Percentiles rank a stretch among this genome's conserved stretches.
These are phyloP conservation scores for Solanum arcanum DNA, from an alignment of 257 asterid species.

Conservation along the genomic window DNA sequence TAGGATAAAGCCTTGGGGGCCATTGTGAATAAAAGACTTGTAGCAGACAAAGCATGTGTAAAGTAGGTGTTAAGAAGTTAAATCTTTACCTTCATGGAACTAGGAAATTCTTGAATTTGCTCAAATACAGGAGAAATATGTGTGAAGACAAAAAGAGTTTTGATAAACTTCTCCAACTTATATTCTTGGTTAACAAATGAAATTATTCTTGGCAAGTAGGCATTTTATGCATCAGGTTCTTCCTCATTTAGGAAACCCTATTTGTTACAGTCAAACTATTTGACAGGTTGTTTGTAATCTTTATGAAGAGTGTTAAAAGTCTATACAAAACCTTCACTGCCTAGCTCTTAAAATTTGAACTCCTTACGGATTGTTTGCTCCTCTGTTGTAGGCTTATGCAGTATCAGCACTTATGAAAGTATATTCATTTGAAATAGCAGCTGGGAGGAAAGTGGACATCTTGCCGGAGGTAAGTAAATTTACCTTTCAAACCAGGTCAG, in stretches of 20 bases:
- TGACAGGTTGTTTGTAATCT: background rate
- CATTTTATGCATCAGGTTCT: background rate
- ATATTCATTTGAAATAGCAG: conserved; percentile 86
- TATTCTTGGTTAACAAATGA: background rate
- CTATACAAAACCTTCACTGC: background rate
- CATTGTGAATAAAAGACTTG: background rate
- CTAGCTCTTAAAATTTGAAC: background rate
- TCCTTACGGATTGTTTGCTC: conserved; percentile 5
- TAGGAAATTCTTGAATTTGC: background rate
- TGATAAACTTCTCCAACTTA: background rate
- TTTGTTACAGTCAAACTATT: background rate
- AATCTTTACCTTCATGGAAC: background rate
- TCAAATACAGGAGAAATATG: background rate
- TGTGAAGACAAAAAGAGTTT: background rate
- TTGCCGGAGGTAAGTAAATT: conserved; percentile 68
- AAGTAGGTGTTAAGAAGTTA: background rate
- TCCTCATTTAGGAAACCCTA: background rate
- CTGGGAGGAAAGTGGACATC: conserved; percentile 79
- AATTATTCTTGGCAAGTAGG: background rate
- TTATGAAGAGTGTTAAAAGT: background rate
- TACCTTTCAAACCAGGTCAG: background rate
- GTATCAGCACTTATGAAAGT: conserved; percentile 83
- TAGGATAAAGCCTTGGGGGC: background rate
- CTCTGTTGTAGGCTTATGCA: conserved; percentile 67
- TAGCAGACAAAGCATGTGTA: background rate